These are phyloP conservation scores for Casuarina cunninghamiana DNA, from an alignment of 306 rosid genomes.

Conservation along the genomic window DNA sequence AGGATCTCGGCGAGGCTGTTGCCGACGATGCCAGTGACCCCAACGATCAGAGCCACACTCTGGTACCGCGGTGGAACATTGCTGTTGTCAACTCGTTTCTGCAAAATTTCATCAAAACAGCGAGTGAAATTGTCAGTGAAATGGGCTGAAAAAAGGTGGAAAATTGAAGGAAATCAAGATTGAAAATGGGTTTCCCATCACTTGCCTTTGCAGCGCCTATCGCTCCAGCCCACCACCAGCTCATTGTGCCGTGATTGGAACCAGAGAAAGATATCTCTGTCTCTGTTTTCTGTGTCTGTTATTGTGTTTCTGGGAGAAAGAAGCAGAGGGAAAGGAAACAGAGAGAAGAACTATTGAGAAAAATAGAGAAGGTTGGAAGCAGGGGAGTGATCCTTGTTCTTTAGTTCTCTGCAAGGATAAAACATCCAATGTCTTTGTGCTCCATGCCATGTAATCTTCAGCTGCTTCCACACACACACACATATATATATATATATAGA, in stretches of 20 bases:
- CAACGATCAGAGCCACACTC: slow-evolving; percentile 60
- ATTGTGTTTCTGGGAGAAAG: not conserved
- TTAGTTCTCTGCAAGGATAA: not conserved
- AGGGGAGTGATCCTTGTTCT: not conserved
- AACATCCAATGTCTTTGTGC: not conserved
- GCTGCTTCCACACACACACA: not conserved
- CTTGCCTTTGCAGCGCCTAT: slow-evolving; percentile 49
- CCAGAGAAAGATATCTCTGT: not conserved
- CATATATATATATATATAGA: not conserved
- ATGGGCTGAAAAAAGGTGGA: not conserved
- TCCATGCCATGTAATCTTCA: not conserved
- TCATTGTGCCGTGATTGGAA: slow-evolving; percentile 25
- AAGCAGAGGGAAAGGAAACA: not conserved
- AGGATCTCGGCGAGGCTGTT: slow-evolving; percentile 83
- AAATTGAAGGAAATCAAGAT: not conserved
- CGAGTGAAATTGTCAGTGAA: not conserved
- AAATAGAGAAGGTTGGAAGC: not conserved
- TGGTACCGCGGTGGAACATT: slow-evolving; percentile 40
- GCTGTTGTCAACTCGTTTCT: slow-evolving; percentile 49
- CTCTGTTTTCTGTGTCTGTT: not conserved
- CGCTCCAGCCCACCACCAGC: slow-evolving; percentile 72
- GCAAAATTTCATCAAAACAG: slow-evolving; percentile 9
- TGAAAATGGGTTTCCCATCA: not conserved
- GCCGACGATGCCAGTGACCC: slow-evolving; percentile 74
- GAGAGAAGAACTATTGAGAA: not conserved